These are phyloP conservation scores for Penicillium polonicum DNA, from an alignment of 2,329 filamentous ascomycete genomes.

Conservation along the genomic window DNA sequence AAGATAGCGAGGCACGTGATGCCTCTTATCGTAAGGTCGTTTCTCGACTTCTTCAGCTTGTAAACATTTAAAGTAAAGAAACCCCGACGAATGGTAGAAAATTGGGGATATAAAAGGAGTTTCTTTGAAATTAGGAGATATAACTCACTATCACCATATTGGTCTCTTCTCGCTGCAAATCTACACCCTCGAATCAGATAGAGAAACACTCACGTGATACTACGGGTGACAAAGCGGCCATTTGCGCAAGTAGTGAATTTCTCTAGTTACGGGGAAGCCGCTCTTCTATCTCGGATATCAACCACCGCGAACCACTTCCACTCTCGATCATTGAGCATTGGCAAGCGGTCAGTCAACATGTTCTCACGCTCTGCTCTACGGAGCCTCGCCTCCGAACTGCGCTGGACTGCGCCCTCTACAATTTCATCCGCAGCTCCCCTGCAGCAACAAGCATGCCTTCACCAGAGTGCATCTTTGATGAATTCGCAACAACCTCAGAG, in stretches of 20 bases:
- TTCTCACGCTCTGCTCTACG: constrained; percentile 38
- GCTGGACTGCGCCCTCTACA: constrained; percentile 24
- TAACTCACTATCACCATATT: background rate
- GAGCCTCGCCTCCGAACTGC: constrained; percentile 30
- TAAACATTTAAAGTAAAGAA: background rate
- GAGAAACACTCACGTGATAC: constrained; percentile 25
- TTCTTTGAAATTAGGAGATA: constrained; percentile 8
- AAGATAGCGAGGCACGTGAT: constrained; percentile 28
- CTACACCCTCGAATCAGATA: background rate
- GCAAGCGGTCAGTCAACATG: constrained; percentile 28
- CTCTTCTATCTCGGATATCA: constrained; percentile 12
- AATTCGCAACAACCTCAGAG: constrained; percentile 27
- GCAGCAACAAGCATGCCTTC: constrained; percentile 43
- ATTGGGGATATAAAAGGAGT: constrained; percentile 12
- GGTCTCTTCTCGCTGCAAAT: background rate
- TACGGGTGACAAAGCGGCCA: constrained; percentile 31
- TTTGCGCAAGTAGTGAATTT: constrained; percentile 37
- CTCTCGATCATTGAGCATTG: constrained; percentile 15
- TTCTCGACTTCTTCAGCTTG: background rate
- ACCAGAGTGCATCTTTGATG: constrained; percentile 36
- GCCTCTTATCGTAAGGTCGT: constrained; percentile 17
- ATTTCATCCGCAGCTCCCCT: constrained; percentile 26
- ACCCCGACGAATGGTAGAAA: too few species aligned
- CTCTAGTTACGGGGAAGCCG: constrained; percentile 23
- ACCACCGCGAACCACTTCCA: constrained; percentile 13